phyloP scores from a whole-genome alignment of 371 early-diverging fungal species.

The Lichtheimia ornata region DNA sequence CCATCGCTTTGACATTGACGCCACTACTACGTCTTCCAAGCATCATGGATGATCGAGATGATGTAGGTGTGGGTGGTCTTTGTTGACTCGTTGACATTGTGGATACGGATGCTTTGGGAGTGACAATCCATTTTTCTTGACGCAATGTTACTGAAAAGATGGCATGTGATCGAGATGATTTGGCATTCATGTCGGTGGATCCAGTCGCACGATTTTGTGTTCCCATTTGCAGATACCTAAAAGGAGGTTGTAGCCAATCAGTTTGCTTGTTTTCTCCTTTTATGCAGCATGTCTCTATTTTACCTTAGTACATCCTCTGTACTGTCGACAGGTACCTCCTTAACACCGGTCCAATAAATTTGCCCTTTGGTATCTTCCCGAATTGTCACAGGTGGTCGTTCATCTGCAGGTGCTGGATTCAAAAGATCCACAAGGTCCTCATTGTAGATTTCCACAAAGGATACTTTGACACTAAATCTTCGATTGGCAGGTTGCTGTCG shows the following conservation, averaged over 20 bases:
- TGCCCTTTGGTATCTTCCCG: slow-evolving; percentile 93
- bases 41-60: slow-evolving; percentile 25
- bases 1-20: slow-evolving; percentile 37
- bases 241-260: background rate
- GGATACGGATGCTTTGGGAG: slow-evolving; percentile 8
- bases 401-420: slow-evolving; percentile 51
- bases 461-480: slow-evolving; percentile 55
- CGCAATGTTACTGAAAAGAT: slow-evolving; percentile 91
- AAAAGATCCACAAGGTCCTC: slow-evolving; percentile 94
- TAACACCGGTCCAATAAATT: slow-evolving; percentile 89
- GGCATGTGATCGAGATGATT: slow-evolving; percentile 97
- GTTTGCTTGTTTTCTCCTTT: background rate
- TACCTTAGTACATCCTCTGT: slow-evolving; percentile 82
- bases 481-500: background rate
- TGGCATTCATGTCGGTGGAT: slow-evolving; percentile 96
- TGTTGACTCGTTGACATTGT: slow-evolving; percentile 1
- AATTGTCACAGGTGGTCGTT: slow-evolving; percentile 73
- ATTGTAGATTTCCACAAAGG: slow-evolving; percentile 97
- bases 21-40: slow-evolving; percentile 26
- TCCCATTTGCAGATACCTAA: slow-evolving; percentile 73
- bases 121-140: slow-evolving; percentile 63
- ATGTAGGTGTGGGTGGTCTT: slow-evolving; percentile 15
- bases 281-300: background rate
- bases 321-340: slow-evolving; percentile 75
- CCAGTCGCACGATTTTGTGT: slow-evolving; percentile 90